phyloP scores from a whole-genome alignment of 768 basidiomycete genomes.

The Hygrocybe coccinea region DNA sequence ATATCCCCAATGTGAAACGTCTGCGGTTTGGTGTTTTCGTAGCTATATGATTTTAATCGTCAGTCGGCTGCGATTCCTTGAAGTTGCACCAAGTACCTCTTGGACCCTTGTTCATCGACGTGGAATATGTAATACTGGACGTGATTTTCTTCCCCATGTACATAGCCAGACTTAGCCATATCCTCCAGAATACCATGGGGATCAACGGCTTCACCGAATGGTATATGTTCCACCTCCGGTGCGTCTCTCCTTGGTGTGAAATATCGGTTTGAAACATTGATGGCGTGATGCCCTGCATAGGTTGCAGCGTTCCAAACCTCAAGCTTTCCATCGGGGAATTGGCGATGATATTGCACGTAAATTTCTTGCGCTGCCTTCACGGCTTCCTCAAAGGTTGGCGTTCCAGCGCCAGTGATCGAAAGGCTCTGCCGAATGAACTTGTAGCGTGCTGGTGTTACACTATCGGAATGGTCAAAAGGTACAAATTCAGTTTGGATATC shows the following conservation, averaged over 20 bases:
- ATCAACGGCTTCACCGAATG: not conserved
- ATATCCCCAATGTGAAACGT: conserved; percentile 13
- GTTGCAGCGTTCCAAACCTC: not conserved
- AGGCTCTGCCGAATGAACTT: not conserved
- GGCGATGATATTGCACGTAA: not conserved
- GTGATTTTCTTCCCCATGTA: not conserved
- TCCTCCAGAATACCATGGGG: not conserved
- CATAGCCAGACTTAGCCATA: not conserved
- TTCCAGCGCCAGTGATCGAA: not conserved
- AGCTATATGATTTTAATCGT: not conserved
- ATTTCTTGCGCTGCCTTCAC: not conserved
- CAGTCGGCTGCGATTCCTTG: not conserved
- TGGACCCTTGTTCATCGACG: not conserved
- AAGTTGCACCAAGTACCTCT: not conserved
- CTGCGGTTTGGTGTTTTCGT: not conserved
- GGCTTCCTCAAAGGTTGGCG: not conserved
- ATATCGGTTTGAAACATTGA: not conserved
- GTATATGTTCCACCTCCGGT: not conserved
- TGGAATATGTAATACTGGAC: not conserved
- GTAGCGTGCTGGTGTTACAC: not conserved
- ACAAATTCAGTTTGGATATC: not conserved
- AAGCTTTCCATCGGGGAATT: not conserved
- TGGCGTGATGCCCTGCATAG: not conserved
- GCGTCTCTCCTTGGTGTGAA: not conserved
- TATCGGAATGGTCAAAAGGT: not conserved